A percentile compares a stretch with the other conserved stretches of the same genome.
These are phyloP conservation scores for Candida multigemmis DNA, from an alignment of 805 yeast genomes.

Conservation along the genomic window DNA sequence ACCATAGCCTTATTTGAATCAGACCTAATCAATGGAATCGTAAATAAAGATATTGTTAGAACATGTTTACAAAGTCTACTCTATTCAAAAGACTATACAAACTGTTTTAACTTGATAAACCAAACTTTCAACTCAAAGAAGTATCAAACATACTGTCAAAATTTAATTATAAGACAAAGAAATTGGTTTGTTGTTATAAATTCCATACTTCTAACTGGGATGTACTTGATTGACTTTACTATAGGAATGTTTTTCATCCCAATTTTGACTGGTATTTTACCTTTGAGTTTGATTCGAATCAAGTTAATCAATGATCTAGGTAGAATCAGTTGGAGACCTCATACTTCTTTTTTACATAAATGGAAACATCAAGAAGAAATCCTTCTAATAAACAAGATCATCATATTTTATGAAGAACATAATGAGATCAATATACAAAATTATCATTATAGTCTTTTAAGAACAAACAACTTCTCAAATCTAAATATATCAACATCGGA, in stretches of 20 bases:
- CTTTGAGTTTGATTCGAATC: slow-evolving; percentile 3
- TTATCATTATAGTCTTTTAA: slow-evolving; percentile 24
- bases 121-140: slow-evolving; percentile 9
- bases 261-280: not conserved
- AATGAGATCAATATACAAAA: slow-evolving; percentile 31
- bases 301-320: slow-evolving; percentile 8
- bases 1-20: no score
- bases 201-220: not conserved
- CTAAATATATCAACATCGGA: slow-evolving; percentile 9
- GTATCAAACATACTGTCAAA: slow-evolving; percentile 2
- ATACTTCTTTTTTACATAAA: slow-evolving; percentile 17
- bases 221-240: not conserved
- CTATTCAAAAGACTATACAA: slow-evolving; percentile 16
- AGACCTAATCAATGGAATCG: not conserved
- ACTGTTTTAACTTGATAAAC: slow-evolving; percentile 18
- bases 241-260: not conserved
- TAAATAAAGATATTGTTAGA: slow-evolving; percentile 4
- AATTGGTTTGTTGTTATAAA: not conserved
- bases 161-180: no score
- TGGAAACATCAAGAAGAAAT: slow-evolving; percentile 22
- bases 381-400: slow-evolving; percentile 19
- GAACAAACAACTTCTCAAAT: slow-evolving; percentile 9
- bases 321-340: slow-evolving; percentile 29
- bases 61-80: slow-evolving; percentile 10
- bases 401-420: slow-evolving; percentile 33